Base-by-base conservation (phyloP, 768 basidiomycete species). In the Tricholoma sp. region DNA sequence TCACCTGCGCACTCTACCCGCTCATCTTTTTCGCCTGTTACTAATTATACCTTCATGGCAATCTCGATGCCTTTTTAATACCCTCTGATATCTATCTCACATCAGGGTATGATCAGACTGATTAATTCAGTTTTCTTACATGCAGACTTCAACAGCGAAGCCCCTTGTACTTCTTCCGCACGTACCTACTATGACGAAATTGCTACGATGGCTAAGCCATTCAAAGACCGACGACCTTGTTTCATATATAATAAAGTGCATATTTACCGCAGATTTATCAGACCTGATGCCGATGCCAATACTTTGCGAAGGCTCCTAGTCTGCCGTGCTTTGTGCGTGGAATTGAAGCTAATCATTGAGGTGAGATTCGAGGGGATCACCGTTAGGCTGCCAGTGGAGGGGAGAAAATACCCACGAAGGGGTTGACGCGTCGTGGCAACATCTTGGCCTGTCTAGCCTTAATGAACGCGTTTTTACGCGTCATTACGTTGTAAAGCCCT, bases 381-480 rank as follows among this genome's bases (percentile, higher is more conserved):
- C 41, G 24, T 24, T 41, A 15, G 17, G 39, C 41, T 60, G 54
- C 60, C 60, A 60, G 60, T 45, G 10, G 24, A 52, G 52, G 50
- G 54, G 49, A 50, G 41, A 52, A n/a, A 37, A 50, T 36, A 42
- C 48, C 56, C 60, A 62, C 55, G 62, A 63, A 59, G 61, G 52
- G 41, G 52, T 28, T 15, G 55, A 55, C 58, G 42, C 41, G 37
- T 47, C n/a, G 28, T 44, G 34, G 28, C 41, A n/a, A 42, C 33
- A 48, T 32, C 48, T 61, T 59, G 60, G 55, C 56, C 57, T 61
- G 58, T 50, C 20, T 29, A 32, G 54, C 42, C 49, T 52, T 44
- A 55, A 63, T 56, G 59, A 66, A 77, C 76, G 76, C 77, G 78
- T 77, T 65, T 72, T 73, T 69, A 76, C 77, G 78, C 77, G 78